Base-by-base conservation (phyloP, 306 rosid species). In the Mimosa pudica region DNA sequence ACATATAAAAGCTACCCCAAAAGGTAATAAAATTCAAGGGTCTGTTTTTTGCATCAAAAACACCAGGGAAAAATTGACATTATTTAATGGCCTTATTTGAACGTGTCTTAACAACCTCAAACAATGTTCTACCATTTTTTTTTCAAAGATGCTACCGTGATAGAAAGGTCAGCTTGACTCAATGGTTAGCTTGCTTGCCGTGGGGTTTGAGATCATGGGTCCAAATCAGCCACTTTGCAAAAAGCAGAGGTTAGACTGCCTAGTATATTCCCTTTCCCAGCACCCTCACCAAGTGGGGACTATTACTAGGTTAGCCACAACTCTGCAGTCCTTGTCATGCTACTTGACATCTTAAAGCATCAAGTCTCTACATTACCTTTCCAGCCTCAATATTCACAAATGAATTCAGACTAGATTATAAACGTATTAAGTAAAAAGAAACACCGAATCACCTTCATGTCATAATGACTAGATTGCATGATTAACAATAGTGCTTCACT, bases 21-120 rank as follows among this genome's bases (percentile, higher is more conserved):
- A 52, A 52, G 7, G 1, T 0, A 14, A 69, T 14, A 72, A 49
- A 11, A 9, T 60, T 24, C 9, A 30, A 60, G 65, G 35, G 65
- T 60, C 24, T 60, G 36, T 24, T 60, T 60, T 9, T 14, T 60
- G 75, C 75, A 49, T 8, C 75, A 48, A 71, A 24, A 71, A 71
- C 61, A 48, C 3, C 3, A 71, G 20, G 2, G 32, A 8, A 35
- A 62, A 33, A 49, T 30, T 32, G 33, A 24, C 30, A 24, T 24
- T 38, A 38, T 38, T 5, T 38, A 38, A 38, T 38, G 42, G 4
- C 42, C 42, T 38, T 38, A 38, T 38, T 38, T 38, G 42, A 38
- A 38, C 5, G 42, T 38, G 42, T 5, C 42, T 5, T 3, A 38
- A 38, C 42, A 38, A 38, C 51, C 72, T 67, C 71, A 38, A 38